A percentile compares a stretch with the other conserved stretches of the same genome.
Conservation (phyloP, 306 rosid species). For the Bauhinia variegata region DNA sequence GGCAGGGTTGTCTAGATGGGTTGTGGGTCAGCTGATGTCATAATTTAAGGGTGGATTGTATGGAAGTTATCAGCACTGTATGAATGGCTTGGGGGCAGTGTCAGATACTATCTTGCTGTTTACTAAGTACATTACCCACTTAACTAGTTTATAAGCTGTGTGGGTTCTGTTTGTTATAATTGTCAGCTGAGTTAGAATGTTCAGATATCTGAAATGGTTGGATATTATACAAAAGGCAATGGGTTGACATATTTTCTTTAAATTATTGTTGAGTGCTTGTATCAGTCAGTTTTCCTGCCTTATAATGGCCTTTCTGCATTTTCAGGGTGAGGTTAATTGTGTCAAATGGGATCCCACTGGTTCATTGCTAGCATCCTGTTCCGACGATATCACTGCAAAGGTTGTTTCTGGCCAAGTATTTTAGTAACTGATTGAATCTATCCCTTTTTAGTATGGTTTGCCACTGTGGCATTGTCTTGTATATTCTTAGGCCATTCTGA, state of each 20-base stretch:
- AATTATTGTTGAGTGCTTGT: neutral
- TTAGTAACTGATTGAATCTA: conserved; percentile 5
- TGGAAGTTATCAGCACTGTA: too few relatives aligned
- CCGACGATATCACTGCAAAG: conserved; percentile 94
- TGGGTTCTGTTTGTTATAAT: too few relatives aligned
- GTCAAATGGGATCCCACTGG: conserved; percentile 99
- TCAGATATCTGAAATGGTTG: conserved; percentile 9
- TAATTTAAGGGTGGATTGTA: too few relatives aligned
- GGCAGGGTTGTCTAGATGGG: conserved; percentile 20
- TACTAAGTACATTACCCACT: conserved; percentile 16
- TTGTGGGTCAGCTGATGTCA: conserved; percentile 22
- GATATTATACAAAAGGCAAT: neutral
- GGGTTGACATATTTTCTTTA: too few relatives aligned
- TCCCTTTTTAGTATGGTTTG: neutral
- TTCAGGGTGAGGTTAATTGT: conserved; percentile 93
- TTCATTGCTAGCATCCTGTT: conserved; percentile 85
- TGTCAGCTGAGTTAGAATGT: conserved; percentile 27
- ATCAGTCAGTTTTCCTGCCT: conserved; percentile 11
- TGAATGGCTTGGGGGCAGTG: neutral
- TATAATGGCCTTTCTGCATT: conserved; percentile 32
- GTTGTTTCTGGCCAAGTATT: conserved; percentile 39
- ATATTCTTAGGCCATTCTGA: neutral
- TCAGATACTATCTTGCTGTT: conserved; percentile 8
- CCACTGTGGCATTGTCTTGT: neutral
- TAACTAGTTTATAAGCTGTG: too few relatives aligned